These are phyloP conservation scores for Echeveria elegans DNA, from an alignment of 164 flowering plant genomes.

Conservation along the genomic window DNA sequence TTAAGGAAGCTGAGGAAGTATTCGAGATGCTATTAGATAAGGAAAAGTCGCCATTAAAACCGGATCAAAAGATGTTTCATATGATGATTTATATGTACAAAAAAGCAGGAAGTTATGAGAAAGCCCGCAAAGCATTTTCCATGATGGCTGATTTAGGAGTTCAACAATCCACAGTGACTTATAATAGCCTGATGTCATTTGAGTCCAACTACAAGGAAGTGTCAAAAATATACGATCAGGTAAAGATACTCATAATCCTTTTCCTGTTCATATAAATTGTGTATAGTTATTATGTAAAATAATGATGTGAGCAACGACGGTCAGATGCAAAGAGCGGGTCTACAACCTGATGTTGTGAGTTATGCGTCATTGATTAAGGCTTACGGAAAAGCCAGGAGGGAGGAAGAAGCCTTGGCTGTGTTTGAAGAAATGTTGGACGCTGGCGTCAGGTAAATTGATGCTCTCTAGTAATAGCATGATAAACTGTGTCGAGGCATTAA, in stretches of 20 bases:
- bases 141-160: conserved; percentile 77
- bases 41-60: conserved; percentile 56
- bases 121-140: conserved; percentile 67
- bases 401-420: conserved; percentile 93
- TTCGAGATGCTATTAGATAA: conserved; percentile 59
- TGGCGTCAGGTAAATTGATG: conserved; percentile 61
- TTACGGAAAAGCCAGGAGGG: conserved; percentile 94
- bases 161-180: conserved; percentile 71
- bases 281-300: not conserved
- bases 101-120: conserved; percentile 73
- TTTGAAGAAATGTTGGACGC: conserved; percentile 99
- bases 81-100: conserved; percentile 96
- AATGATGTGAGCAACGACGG: conserved; percentile 15
- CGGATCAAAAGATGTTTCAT: conserved; percentile 94
- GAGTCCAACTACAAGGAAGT: conserved; percentile 92
- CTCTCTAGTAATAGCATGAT: not conserved
- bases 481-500: not conserved
- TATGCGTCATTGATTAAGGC: conserved; percentile 81
- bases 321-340: conserved; percentile 93
- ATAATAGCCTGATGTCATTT: conserved; percentile 90
- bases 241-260: conserved; percentile 14
- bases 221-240: conserved; percentile 83
- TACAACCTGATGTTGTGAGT: conserved; percentile 88
- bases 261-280: not conserved
- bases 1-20: conserved; percentile 76